Evolutionary conservation across 805 yeast genomes (phyloP).

Genomic region (Candida quercuum): DNA sequence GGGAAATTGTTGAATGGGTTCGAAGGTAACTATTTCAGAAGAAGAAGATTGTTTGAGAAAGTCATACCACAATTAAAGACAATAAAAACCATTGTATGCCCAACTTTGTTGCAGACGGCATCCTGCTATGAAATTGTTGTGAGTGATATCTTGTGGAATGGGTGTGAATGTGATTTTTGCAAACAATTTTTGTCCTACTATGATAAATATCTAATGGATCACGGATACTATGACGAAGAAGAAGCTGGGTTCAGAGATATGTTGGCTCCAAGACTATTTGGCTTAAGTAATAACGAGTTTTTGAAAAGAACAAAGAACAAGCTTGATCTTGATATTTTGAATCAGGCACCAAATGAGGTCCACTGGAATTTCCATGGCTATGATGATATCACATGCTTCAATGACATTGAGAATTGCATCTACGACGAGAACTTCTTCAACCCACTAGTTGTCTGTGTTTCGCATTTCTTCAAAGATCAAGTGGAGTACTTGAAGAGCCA

Average conservation of each 20-base stretch:
- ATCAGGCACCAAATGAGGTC: conserved; percentile 27
- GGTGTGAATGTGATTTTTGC: conserved; percentile 63
- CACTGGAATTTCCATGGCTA: conserved; percentile 48
- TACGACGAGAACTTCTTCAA: conserved; percentile 40
- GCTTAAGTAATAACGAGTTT: conserved; percentile 42
- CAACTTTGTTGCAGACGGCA: conserved; percentile 53
- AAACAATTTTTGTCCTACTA: conserved; percentile 38
- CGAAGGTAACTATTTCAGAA: conserved; percentile 67
- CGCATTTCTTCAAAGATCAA: conserved; percentile 43
- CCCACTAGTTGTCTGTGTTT: conserved; percentile 33
- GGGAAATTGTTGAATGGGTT: conserved; percentile 59
- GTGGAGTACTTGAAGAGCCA: conserved; percentile 28
- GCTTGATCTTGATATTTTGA: conserved; percentile 27
- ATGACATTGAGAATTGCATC: conserved; percentile 31
- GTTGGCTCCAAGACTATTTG: conserved; percentile 52
- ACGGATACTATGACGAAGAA: conserved; percentile 47
- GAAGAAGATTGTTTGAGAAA: conserved; percentile 45
- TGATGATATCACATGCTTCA: conserved; percentile 34
- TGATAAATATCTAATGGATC: conserved; percentile 60
- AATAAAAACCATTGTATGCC: conserved; percentile 44
- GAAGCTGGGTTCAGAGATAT: conserved; percentile 51
- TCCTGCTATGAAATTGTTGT: conserved; percentile 67
- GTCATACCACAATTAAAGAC: conserved; percentile 40
- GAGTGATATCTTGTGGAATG: conserved; percentile 73
- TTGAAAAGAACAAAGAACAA: conserved; percentile 28